Evolutionary conservation across 2,329 filamentous ascomycete genomes (phyloP).

Genomic region (Ophiostoma perfectum): DNA sequence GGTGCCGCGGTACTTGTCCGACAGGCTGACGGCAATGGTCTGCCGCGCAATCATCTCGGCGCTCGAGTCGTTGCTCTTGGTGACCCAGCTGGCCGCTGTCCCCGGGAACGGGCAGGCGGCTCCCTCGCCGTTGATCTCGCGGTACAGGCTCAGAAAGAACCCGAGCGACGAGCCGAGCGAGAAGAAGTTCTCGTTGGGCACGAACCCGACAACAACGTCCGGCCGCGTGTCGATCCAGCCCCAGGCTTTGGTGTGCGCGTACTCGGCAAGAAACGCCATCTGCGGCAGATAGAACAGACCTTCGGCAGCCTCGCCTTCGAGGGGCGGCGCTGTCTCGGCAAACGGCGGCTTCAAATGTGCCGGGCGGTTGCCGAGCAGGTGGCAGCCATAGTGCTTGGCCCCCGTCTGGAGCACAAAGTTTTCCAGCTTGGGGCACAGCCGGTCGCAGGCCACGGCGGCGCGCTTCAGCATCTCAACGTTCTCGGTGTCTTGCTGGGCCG

Average conservation of each 20-base stretch:
- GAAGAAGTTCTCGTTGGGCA: slow-evolving; percentile 41
- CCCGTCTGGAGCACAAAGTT: slow-evolving; percentile 40
- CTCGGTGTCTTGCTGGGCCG: background rate
- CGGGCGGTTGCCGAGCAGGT: slow-evolving; percentile 26
- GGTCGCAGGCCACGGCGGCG: slow-evolving; percentile 36
- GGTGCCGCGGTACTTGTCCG: slow-evolving; percentile 33
- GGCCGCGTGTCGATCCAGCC: slow-evolving; percentile 42
- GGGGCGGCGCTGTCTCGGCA: background rate
- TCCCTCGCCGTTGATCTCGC: slow-evolving; percentile 35
- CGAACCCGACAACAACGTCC: slow-evolving; percentile 41
- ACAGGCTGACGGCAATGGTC: slow-evolving; percentile 39
- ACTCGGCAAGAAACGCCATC: background rate
- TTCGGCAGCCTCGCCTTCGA: background rate
- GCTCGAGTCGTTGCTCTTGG: slow-evolving; percentile 39
- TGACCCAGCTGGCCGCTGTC: slow-evolving; percentile 35
- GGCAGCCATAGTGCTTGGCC: slow-evolving; percentile 38
- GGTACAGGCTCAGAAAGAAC: slow-evolving; percentile 36
- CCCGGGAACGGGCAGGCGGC: slow-evolving; percentile 38
- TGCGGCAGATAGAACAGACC: background rate
- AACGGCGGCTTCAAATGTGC: background rate
- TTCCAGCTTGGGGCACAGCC: slow-evolving; percentile 35
- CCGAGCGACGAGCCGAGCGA: slow-evolving; percentile 38
- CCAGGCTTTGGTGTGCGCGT: slow-evolving; percentile 30
- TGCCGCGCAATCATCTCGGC: slow-evolving; percentile 30
- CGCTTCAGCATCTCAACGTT: slow-evolving; percentile 38